Evolutionary conservation across 1,284 basidiomycete genomes (phyloP).

Genomic region (Takashimella koratensis): DNA sequence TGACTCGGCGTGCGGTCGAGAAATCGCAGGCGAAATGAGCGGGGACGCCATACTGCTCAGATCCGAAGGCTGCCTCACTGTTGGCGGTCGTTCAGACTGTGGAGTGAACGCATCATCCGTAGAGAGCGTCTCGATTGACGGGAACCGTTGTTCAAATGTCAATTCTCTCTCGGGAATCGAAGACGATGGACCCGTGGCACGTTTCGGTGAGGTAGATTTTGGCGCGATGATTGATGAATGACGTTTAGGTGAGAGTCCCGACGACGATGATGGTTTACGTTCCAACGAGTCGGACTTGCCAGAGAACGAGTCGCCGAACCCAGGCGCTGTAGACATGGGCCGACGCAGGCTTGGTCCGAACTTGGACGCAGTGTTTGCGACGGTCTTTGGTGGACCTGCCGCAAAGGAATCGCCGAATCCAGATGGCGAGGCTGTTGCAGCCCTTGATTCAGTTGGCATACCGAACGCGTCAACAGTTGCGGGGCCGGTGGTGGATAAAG

Average conservation of each 20-base stretch:
- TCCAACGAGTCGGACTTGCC: neutral
- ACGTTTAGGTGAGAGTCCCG: neutral
- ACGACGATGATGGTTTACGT: neutral
- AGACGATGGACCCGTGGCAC: slow-evolving; percentile 8
- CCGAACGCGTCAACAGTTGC: slow-evolving; percentile 36
- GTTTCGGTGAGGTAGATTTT: neutral
- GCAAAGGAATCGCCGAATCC: slow-evolving; percentile 38
- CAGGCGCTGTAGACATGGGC: neutral
- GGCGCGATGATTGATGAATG: neutral
- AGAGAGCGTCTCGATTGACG: slow-evolving; percentile 40
- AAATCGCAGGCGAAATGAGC: slow-evolving; percentile 21
- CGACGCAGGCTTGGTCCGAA: slow-evolving; percentile 11
- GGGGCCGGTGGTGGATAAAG: neutral
- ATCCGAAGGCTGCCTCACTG: neutral
- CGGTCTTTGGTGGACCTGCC: neutral
- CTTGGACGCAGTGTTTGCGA: slow-evolving; percentile 1
- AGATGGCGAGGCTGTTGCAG: neutral
- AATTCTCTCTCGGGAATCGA: slow-evolving; percentile 25
- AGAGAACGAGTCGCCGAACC: slow-evolving; percentile 15
- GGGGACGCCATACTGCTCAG: neutral
- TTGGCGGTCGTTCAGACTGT: slow-evolving; percentile 1
- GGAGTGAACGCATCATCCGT: slow-evolving; percentile 16
- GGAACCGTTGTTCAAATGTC: slow-evolving; percentile 45
- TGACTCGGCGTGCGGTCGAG: slow-evolving; percentile 4
- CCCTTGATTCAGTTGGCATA: slow-evolving; percentile 15